Base-by-base conservation (phyloP, 441 rosid genomes). In the Bruguiera hainesii region DNA sequence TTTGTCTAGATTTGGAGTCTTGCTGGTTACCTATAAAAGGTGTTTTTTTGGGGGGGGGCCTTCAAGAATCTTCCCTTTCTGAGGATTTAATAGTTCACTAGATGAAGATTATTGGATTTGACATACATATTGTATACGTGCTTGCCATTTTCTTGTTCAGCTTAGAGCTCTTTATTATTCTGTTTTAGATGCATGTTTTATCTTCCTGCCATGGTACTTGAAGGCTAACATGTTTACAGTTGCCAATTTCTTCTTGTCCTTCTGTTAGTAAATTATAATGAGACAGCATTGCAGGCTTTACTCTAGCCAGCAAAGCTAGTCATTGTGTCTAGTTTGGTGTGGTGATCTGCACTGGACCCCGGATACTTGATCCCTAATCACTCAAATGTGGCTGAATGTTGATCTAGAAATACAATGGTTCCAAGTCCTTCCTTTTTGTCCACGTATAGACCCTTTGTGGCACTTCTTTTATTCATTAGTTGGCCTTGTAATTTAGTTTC, bases 61-160 rank as follows among this genome's bases (percentile, higher is more conserved):
- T 19, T 46, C 60, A 58, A 71, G 78, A 76, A 66, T 77, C 66
- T 79, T 64, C 75, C 71, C 55, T 68, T 59, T 52, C 58, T 73
- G 78, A 73, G 39, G 39, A 35, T 35, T 11, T 35, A 35, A 11
- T 35, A 35, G 11, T 35, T 35, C 42, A 1, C 42, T 9, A 1
- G 42, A 8, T 35, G 13, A 9, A 35, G 8, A 35, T 35, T 35
- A 11, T 7, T 7, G 42, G 42, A 35, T 35, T 35, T 7, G 13
- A 35, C 9, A 13, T 35, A 35, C 42, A 0, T 1, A 35, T 35
- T 35, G 42, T 35, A 9, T 35, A 35, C 3, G 13, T 35, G 42
- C 13, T 35, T 35, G 11, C 1, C 11, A 35, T 35, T 35, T 35
- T 35, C 42, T 9, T 35, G 13, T 35, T 35, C 42, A 35, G 42